Evolutionary conservation across 805 yeast species (phyloP).

Genomic region (Spathaspora boniae): DNA sequence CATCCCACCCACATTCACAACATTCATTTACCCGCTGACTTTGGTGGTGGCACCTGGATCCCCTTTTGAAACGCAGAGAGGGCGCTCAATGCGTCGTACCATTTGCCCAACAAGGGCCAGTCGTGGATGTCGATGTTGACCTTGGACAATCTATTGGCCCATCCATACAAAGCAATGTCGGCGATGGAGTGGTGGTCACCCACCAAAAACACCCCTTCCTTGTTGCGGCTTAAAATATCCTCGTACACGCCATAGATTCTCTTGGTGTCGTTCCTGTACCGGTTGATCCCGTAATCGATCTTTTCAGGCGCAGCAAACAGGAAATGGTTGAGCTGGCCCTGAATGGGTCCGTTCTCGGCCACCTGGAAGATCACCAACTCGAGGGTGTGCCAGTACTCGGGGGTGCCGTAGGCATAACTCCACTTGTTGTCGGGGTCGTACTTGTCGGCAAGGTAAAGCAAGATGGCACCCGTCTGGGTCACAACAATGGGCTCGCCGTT

Average conservation of each 20-base stretch:
- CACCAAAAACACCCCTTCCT: slow-evolving; percentile 45
- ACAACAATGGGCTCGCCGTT: slow-evolving; percentile 50
- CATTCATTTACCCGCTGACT: too few species aligned
- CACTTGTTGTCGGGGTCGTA: slow-evolving; percentile 53
- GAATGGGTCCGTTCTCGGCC: slow-evolving; percentile 53
- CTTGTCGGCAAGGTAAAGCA: slow-evolving; percentile 56
- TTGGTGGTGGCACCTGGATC: slow-evolving; percentile 3
- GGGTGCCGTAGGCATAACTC: slow-evolving; percentile 34
- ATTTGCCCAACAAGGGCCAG: slow-evolving; percentile 39
- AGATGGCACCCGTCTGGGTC: slow-evolving; percentile 61
- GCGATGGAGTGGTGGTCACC: slow-evolving; percentile 59
- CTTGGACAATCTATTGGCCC: slow-evolving; percentile 29
- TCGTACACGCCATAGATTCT: slow-evolving; percentile 56
- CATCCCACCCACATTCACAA: too few species aligned
- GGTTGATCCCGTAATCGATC: slow-evolving; percentile 49
- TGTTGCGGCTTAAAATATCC: slow-evolving; percentile 46
- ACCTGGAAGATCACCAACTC: slow-evolving; percentile 56
- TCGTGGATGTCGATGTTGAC: slow-evolving; percentile 30
- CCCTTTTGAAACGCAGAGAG: slow-evolving; percentile 35
- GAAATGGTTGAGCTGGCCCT: slow-evolving; percentile 59
- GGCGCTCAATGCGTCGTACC: slow-evolving; percentile 34
- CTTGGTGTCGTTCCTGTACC: slow-evolving; percentile 49
- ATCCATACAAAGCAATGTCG: slow-evolving; percentile 49
- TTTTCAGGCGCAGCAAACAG: slow-evolving; percentile 43
- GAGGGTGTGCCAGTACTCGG: slow-evolving; percentile 48